Percentiles rank a stretch among this genome's conserved stretches.
These are phyloP conservation scores for Phragmites australis DNA, from an alignment of 176 grass and related monocot genomes.

Conservation along the genomic window DNA sequence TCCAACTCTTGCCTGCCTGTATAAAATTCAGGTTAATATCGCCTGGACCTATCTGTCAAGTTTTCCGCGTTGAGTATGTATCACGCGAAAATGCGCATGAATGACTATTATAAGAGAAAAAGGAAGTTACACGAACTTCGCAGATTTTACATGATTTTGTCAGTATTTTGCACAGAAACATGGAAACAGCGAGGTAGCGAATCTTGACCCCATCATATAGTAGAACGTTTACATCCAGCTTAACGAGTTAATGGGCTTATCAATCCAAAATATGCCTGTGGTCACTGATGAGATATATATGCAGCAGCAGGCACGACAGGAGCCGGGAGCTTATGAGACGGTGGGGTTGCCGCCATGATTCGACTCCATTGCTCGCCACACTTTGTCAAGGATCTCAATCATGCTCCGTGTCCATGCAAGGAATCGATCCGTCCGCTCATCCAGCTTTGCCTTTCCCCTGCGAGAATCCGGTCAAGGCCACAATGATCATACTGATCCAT, in stretches of 20 bases:
- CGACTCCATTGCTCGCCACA: background rate
- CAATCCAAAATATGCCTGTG: background rate
- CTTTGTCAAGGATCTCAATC: slow-evolving; percentile 40
- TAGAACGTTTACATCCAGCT: no score
- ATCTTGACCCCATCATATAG: no score
- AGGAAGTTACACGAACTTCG: no score
- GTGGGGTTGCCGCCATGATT: slow-evolving; percentile 40
- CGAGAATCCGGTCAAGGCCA: slow-evolving; percentile 18
- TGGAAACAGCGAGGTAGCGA: no score
- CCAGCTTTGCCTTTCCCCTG: background rate
- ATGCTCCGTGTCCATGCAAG: slow-evolving; percentile 32
- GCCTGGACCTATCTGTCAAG: no score
- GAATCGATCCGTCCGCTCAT: background rate
- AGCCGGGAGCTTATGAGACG: background rate
- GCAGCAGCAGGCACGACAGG: background rate
- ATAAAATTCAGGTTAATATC: background rate
- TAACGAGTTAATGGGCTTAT: background rate
- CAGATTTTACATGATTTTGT: no score
- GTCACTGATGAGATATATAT: no score
- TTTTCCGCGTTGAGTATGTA: no score
- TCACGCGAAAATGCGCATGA: no score
- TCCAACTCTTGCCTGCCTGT: background rate
- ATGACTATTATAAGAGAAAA: no score
- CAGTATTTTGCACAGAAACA: no score
- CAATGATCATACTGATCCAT: background rate